phyloP scores from a whole-genome alignment of 495 filamentous ascomycete genomes.

The Lasiosphaeriaceae sp. region DNA sequence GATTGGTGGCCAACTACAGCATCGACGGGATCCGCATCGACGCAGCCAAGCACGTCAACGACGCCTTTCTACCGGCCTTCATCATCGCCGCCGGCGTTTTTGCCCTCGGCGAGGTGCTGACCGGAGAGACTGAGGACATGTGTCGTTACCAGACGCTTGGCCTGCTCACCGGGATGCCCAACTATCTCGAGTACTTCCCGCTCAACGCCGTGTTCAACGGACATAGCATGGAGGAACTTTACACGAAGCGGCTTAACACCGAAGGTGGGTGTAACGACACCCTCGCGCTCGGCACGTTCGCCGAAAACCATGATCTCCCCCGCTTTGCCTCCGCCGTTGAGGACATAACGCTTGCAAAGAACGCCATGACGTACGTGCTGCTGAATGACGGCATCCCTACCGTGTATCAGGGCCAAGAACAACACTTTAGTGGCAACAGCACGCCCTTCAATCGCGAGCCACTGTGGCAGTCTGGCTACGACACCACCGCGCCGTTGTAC shows the following conservation, averaged over 20 bases:
- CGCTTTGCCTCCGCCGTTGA: slow-evolving; percentile 53
- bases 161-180: slow-evolving; percentile 61
- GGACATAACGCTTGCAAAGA: slow-evolving; percentile 57
- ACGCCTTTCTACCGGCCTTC: slow-evolving; percentile 59
- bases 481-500: slow-evolving; percentile 52
- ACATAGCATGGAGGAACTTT: neutral
- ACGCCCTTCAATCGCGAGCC: slow-evolving; percentile 65
- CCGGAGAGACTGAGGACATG: neutral
- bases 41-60: slow-evolving; percentile 63
- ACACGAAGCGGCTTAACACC: neutral
- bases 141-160: slow-evolving; percentile 3
- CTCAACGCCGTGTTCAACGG: slow-evolving; percentile 34
- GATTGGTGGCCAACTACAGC: slow-evolving; percentile 40
- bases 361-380: slow-evolving; percentile 57
- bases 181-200: slow-evolving; percentile 60
- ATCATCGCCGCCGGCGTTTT: slow-evolving; percentile 50
- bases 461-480: slow-evolving; percentile 56
- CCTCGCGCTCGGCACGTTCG: slow-evolving; percentile 50
- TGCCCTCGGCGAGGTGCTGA: slow-evolving; percentile 2
- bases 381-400: slow-evolving; percentile 16
- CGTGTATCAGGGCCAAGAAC: slow-evolving; percentile 57
- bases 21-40: slow-evolving; percentile 61
- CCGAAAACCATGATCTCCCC: slow-evolving; percentile 69
- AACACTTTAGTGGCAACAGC: slow-evolving; percentile 52
- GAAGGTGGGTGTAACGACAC: slow-evolving; percentile 6